Base-by-base conservation (phyloP, 202 grass and related monocot species). In the Digitaria exilis region DNA sequence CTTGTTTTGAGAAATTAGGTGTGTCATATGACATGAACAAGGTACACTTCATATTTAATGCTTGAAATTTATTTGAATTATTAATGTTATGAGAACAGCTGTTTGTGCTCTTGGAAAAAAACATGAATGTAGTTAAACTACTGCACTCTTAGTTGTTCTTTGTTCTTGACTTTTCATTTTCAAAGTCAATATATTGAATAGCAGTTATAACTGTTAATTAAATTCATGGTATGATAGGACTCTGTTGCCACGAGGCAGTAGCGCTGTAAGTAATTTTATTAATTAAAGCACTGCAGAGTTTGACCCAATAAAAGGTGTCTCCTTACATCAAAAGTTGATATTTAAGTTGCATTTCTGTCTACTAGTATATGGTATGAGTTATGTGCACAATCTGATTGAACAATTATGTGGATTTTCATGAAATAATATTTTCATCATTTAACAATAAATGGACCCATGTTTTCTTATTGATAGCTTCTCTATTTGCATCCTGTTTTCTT, bases 1-100 rank as follows among this genome's bases (percentile, higher is more conserved):
- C 93, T 73, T 94, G 78, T 81, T 94, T 98, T 69, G 77, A 94
- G 85, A 95, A 96, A 66, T 45, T 98, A 73, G 93, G 93, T 54
- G 78, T 86, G 17, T 39, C 83, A 17, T 96, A 90, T 78, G 60
- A 93, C 78, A 81, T 95, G 85, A 75, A 95, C 63, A 58, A 87
- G 91, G 96, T 98, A 79, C 49, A 37, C 11, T 83, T 67, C 50
- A 21, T 54, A 48, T 72, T 65, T 82, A 11, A 50, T 59, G 65
- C 9, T 71, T 54, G 1, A 77, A 11, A 34, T 34, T 51, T 44
- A 5, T 26, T 45, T 31, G 41, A 37, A 30, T 31, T 67, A 43
- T 88, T n/a, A 17, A 1, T 10, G 17, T 32, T 76, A 24, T 52
- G 69, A 68, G 66, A 68, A 63, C 51, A 66, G 10, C 12, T 62